phyloP scores from a whole-genome alignment of 2,329 filamentous ascomycete genomes.

The Parasarocladium wereldwijsianum region DNA sequence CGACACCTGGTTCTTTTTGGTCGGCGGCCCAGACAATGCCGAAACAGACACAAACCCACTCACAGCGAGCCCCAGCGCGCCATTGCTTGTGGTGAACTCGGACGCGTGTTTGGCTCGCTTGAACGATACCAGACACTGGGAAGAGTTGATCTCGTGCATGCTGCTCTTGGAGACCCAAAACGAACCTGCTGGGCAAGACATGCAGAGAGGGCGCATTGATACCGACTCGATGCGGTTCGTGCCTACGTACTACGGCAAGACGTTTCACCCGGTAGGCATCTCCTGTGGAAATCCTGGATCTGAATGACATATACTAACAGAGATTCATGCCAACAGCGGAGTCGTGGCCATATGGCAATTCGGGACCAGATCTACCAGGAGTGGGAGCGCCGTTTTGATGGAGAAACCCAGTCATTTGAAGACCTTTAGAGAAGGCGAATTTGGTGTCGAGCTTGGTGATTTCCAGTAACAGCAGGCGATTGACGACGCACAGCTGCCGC shows the following conservation, averaged over 20 bases:
- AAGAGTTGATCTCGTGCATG: conserved; percentile 25
- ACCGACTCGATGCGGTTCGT: conserved; percentile 29
- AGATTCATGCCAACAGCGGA: conserved; percentile 3
- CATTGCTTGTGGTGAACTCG: conserved; percentile 20
- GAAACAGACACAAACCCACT: conserved; percentile 7
- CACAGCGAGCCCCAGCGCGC: not conserved
- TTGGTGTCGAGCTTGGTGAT: too few relatives aligned
- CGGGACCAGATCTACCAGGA: conserved; percentile 8
- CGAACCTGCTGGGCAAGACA: conserved; percentile 19
- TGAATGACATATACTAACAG: not conserved
- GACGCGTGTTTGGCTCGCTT: conserved; percentile 19
- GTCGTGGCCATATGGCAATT: conserved; percentile 9
- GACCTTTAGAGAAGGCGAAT: too few relatives aligned
- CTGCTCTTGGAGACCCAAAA: conserved; percentile 24
- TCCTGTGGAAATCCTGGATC: not conserved
- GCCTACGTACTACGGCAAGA: conserved; percentile 30
- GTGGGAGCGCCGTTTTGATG: too few relatives aligned
- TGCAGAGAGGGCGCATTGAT: conserved; percentile 10
- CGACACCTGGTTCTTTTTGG: conserved; percentile 33
- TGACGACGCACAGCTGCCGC: too few relatives aligned
- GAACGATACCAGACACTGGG: conserved; percentile 24
- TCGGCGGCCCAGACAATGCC: conserved; percentile 26
- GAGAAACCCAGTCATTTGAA: too few relatives aligned
- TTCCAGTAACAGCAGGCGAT: too few relatives aligned
- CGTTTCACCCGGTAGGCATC: conserved; percentile 25